Percentiles rank a stretch among this genome's conserved stretches.
These are phyloP conservation scores for Haberlea rhodopensis DNA, from an alignment of 257 asterid genomes.

Conservation along the genomic window DNA sequence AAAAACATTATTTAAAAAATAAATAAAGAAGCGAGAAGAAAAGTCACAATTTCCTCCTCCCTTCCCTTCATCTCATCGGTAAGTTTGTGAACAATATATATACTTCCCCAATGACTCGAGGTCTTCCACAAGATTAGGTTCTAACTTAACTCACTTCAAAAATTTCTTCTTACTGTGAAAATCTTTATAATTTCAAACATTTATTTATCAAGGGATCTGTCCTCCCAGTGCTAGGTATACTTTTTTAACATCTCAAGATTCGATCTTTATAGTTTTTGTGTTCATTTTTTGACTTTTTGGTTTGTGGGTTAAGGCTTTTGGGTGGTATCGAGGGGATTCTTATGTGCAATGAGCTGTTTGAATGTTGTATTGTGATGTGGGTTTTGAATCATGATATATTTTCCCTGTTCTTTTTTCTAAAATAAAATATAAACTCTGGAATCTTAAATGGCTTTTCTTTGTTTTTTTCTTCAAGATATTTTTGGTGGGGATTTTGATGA, in stretches of 20 bases:
- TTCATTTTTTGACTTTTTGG: neutral
- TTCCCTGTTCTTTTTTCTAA: too few relatives aligned
- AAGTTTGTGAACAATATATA: slow-evolving; percentile 32
- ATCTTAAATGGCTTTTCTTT: too few relatives aligned
- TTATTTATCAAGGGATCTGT: slow-evolving; percentile 1
- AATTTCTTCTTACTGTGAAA: slow-evolving; percentile 17
- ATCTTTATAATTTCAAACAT: slow-evolving; percentile 16
- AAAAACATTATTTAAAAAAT: neutral
- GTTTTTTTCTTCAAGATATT: too few relatives aligned
- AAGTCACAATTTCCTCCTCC: slow-evolving; percentile 66
- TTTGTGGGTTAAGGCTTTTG: too few relatives aligned
- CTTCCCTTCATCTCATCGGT: slow-evolving; percentile 35
- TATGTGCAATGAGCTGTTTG: neutral
- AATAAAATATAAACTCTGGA: too few relatives aligned
- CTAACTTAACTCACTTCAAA: slow-evolving; percentile 13
- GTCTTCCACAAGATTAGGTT: slow-evolving; percentile 21
- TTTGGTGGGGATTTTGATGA: slow-evolving; percentile 30
- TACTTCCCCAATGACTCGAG: slow-evolving; percentile 28
- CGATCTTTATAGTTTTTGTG: neutral
- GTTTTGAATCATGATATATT: too few relatives aligned
- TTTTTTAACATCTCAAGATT: slow-evolving; percentile 12
- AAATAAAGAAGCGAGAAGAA: slow-evolving; percentile 43
- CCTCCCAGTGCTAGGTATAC: slow-evolving; percentile 33
- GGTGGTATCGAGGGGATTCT: too few relatives aligned
- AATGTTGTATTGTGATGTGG: slow-evolving; percentile 19